Evolutionary conservation across 2,329 filamentous ascomycete species (phyloP), one percentile per base, ranked within the genome.

Genomic region (Fusarium buxicola): DNA sequence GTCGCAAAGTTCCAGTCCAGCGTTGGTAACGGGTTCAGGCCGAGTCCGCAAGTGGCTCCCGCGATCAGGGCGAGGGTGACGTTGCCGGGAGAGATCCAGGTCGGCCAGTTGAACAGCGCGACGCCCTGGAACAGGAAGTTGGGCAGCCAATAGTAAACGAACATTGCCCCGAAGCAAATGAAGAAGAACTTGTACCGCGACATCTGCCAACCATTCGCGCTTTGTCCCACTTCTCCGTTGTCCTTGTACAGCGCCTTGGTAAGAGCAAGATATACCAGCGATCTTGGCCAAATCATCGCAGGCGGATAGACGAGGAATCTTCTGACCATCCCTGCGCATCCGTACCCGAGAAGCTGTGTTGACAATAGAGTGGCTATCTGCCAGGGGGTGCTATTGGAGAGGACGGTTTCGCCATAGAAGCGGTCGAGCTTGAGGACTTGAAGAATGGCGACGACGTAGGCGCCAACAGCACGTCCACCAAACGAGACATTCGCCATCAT

Each of bases 401-500:
- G 57, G 0, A 66, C 50, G 2, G 71, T 68, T 53, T 82, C 80
- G 52, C 81, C 78, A 59, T 81, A 83, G 61, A 78, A 84, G 12
- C 71, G 68, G 6, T 78, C 75, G 6, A 82, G 69, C 32, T 77
- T 77, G 53, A 83, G 77, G 3, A 78, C 76, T 75, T 79, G 81
- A 38, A 82, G 76, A 36, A 82, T 80, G 47, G 77, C 75, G 59
- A 70, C 77, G 3, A 81, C 78, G 63, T 82, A 82, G 0, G 80
- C 78, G 4, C 75, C 72, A 21, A 75, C 74, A 36, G 57, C 45
- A 43, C 54, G 53, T 1, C 68, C 65, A 2, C 54, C 63, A 41
- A 75, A 80, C 1, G 78, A 76, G 0, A 82, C 81, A 68, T 86
- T 86, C 28, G 86, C 82, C 81, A 84, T 84, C 57, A 84, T 81